A percentile compares a stretch with the other conserved stretches of the same genome.
Conservation (phyloP, 805 yeast genomes). For the Cyberlindnera mrakii region DNA sequence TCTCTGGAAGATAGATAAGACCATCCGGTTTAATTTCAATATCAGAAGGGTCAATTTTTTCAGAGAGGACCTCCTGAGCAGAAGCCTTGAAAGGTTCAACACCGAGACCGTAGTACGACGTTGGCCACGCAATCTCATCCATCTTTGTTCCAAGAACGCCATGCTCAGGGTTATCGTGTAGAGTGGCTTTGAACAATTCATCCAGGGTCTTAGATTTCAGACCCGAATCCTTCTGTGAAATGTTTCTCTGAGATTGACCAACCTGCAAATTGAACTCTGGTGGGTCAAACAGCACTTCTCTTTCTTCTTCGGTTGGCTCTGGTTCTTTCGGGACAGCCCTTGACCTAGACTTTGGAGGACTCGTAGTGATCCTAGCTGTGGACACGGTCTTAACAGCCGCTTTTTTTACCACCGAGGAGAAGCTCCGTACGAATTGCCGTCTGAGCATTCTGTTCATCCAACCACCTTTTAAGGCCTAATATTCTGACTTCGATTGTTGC, state of each 20-base stretch:
- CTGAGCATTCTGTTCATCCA: not conserved
- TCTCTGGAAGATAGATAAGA: constrained; percentile 84
- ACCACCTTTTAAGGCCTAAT: not conserved
- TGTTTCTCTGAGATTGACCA: constrained; percentile 15
- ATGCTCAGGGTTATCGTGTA: constrained; percentile 19
- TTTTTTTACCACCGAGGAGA: too few relatives aligned
- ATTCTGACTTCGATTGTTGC: too few relatives aligned
- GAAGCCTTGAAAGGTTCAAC: constrained; percentile 63
- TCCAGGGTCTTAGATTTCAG: constrained; percentile 14
- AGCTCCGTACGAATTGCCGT: too few relatives aligned
- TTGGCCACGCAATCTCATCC: constrained; percentile 63
- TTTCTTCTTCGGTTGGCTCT: constrained; percentile 2
- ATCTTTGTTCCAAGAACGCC: constrained; percentile 1
- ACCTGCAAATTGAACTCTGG: constrained; percentile 20
- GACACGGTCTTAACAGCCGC: not conserved
- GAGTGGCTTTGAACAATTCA: constrained; percentile 14
- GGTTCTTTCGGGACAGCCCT: too few relatives aligned
- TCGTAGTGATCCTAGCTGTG: not conserved
- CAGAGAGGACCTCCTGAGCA: constrained; percentile 52
- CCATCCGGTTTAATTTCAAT: constrained; percentile 97
- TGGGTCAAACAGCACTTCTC: constrained; percentile 14
- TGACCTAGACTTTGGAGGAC: too few relatives aligned
- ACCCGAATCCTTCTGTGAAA: not conserved
- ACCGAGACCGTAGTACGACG: constrained; percentile 83
- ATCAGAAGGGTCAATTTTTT: constrained; percentile 61